Conservation (phyloP, 2,329 filamentous ascomycete species). For the Tricladium varicosporioides region DNA sequence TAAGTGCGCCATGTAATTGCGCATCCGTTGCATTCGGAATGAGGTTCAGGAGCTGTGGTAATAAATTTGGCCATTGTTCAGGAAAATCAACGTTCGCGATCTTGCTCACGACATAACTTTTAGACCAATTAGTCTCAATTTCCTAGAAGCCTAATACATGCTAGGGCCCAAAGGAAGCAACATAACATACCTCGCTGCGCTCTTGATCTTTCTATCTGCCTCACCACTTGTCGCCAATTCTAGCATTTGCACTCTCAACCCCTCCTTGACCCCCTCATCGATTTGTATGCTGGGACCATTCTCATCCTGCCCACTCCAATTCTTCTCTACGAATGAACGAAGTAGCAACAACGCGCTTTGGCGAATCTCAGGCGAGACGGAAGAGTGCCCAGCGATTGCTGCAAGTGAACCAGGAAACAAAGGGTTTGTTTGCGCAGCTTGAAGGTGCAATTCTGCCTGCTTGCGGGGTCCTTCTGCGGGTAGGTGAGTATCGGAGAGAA, state of each 20-base stretch:
- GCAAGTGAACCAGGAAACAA: conserved; percentile 78
- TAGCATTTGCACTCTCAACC: conserved; percentile 72
- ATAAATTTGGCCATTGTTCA: conserved; percentile 87
- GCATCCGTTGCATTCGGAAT: conserved; percentile 73
- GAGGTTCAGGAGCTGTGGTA: conserved; percentile 75
- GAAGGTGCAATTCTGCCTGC: conserved; percentile 65
- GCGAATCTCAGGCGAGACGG: conserved; percentile 71
- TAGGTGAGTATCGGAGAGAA: conserved; percentile 85
- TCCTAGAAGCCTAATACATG: neutral
- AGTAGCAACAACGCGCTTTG: conserved; percentile 80
- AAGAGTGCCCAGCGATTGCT: conserved; percentile 74
- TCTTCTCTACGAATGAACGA: conserved; percentile 77
- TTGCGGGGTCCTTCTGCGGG: conserved; percentile 73
- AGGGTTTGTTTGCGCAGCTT: conserved; percentile 49
- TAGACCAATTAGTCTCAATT: too few species aligned
- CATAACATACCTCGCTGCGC: conserved; percentile 71
- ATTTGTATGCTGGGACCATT: conserved; percentile 63
- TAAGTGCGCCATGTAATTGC: conserved; percentile 85
- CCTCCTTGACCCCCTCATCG: conserved; percentile 68
- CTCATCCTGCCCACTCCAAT: conserved; percentile 77
- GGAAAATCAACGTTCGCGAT: conserved; percentile 93
- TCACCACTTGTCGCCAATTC: conserved; percentile 71
- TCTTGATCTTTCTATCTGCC: conserved; percentile 80
- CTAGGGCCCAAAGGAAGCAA: conserved; percentile 2
- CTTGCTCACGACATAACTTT: conserved; percentile 77